Evolutionary conservation across 805 yeast species (phyloP).

Genomic region (Myxozyma melibiosi): DNA sequence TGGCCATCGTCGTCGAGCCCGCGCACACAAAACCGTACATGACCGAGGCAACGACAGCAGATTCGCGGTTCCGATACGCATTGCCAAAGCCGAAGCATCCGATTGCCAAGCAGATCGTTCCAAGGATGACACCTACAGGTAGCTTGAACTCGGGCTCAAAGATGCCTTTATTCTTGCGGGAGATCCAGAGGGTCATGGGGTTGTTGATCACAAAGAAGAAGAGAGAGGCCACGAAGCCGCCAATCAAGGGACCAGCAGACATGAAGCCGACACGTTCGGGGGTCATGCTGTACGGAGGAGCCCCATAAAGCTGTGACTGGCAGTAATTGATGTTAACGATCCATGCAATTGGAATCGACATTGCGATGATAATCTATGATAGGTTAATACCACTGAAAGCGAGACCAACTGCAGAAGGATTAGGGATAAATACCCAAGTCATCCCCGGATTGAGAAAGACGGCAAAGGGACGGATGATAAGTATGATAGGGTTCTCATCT

Average conservation of each 20-base stretch:
- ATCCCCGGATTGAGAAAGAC: not conserved
- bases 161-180: not conserved
- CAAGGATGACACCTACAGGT: not conserved
- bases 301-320: not conserved
- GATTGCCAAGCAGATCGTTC: not conserved
- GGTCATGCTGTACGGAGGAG: not conserved
- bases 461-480: not conserved
- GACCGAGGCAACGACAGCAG: not conserved
- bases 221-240: not conserved
- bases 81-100: constrained; percentile 7
- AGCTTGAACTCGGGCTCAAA: constrained; percentile 7
- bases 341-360: constrained; percentile 6
- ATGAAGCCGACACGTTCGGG: not conserved
- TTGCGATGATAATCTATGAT: not conserved
- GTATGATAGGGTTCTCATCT: not conserved
- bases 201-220: constrained; percentile 1
- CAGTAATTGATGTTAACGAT: constrained; percentile 1
- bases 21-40: not conserved
- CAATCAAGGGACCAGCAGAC: not conserved
- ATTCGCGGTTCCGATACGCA: not conserved
- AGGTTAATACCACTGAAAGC: not conserved
- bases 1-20: constrained; percentile 1
- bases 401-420: not conserved
- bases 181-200: not conserved
- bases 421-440: not conserved